A percentile compares a stretch with the other conserved stretches of the same genome.
These are phyloP conservation scores for Euclidium syriacum DNA, from an alignment of 345 rosid genomes.

Conservation along the genomic window DNA sequence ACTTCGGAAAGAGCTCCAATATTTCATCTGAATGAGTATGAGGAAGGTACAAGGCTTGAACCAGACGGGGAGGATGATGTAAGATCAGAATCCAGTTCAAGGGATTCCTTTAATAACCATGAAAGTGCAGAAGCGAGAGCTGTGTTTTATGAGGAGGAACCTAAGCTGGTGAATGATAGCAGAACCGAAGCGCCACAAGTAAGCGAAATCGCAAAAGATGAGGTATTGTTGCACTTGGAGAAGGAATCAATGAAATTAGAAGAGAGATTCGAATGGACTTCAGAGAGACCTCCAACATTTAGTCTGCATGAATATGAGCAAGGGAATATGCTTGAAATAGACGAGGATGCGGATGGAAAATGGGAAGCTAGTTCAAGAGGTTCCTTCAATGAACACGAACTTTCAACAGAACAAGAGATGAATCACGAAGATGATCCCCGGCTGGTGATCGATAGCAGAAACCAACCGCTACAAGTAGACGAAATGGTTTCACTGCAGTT, in stretches of 20 bases:
- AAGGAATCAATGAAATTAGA: background rate
- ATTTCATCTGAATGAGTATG: slow-evolving; percentile 2
- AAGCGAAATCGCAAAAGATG: background rate
- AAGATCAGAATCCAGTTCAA: slow-evolving; percentile 9
- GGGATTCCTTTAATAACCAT: slow-evolving; percentile 6
- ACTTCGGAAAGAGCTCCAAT: slow-evolving; percentile 16
- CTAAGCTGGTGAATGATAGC: background rate
- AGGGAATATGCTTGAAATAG: background rate
- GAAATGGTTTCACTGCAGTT: background rate
- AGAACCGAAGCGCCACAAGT: background rate
- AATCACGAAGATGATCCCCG: background rate
- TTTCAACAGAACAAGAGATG: background rate
- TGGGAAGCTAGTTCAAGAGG: background rate
- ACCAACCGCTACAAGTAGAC: no score
- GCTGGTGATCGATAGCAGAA: background rate
- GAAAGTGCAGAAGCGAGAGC: background rate
- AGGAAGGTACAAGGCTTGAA: slow-evolving; percentile 1
- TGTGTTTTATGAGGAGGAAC: background rate
- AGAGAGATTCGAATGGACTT: background rate
- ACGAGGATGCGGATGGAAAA: no score
- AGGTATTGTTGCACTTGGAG: background rate
- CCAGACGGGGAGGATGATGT: background rate
- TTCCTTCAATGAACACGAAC: background rate
- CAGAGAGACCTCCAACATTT: background rate
- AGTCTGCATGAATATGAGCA: background rate